Evolutionary conservation across 2,329 filamentous ascomycete genomes (phyloP).

Genomic region (Trichophaea hybrida): DNA sequence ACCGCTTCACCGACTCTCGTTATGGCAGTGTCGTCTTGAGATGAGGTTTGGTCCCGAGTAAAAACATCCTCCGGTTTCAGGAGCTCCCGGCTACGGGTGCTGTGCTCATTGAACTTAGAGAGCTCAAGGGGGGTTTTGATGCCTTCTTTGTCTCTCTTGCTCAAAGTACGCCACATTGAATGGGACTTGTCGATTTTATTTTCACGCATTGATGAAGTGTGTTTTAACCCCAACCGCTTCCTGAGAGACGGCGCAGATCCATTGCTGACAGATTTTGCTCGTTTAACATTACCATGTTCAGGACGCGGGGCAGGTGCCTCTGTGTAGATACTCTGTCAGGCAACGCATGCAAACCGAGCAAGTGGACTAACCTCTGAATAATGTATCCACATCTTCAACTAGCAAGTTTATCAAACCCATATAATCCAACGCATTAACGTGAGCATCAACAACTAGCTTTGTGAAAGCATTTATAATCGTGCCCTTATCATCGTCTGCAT

Average conservation of each 20-base stretch:
- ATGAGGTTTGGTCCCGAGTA: too few species aligned
- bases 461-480: conserved; percentile 79
- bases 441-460: conserved; percentile 63
- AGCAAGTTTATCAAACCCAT: conserved; percentile 21
- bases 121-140: conserved; percentile 16
- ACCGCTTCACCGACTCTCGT: too few species aligned
- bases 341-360: not conserved
- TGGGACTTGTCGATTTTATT: not conserved
- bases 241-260: conserved; percentile 17
- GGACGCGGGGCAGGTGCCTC: not conserved
- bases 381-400: conserved; percentile 19
- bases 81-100: conserved; percentile 7
- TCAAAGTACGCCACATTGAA: conserved; percentile 20
- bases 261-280: conserved; percentile 16
- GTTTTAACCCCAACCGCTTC: conserved; percentile 16
- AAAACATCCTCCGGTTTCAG: not conserved
- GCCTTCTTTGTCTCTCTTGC: conserved; percentile 16
- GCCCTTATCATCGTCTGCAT: conserved; percentile 80
- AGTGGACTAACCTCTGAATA: conserved; percentile 19
- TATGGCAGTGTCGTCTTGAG: too few species aligned
- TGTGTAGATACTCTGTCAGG: not conserved
- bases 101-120: conserved; percentile 19
- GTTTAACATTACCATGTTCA: conserved; percentile 12
- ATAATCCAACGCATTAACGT: conserved; percentile 17
- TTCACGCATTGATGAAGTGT: conserved; percentile 14